A percentile compares a stretch with the other conserved stretches of the same genome.
Evolutionary conservation across 805 yeast species (phyloP).

Genomic region (Yamadazyma kitorensis): DNA sequence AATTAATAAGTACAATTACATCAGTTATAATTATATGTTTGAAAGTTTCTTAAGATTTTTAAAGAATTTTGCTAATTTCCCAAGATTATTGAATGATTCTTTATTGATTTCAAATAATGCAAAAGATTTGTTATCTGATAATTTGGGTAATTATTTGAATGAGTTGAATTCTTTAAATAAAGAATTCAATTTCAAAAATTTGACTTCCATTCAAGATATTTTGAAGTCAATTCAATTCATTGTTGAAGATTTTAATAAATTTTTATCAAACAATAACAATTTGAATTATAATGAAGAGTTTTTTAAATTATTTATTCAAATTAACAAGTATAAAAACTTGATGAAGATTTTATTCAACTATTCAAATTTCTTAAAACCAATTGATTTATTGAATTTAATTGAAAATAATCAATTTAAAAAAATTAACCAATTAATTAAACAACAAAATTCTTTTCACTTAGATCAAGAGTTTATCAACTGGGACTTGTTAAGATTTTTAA

Average conservation of each 20-base stretch:
- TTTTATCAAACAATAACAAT: slow-evolving; percentile 12
- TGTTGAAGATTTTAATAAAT: slow-evolving; percentile 17
- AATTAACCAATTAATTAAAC: background rate
- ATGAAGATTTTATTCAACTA: slow-evolving; percentile 15
- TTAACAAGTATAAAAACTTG: slow-evolving; percentile 23
- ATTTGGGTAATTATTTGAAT: slow-evolving; percentile 10
- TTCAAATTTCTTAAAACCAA: slow-evolving; percentile 4
- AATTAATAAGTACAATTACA: slow-evolving; percentile 15
- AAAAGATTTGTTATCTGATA: slow-evolving; percentile 8
- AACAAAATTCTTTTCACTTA: background rate
- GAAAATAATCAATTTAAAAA: slow-evolving; percentile 3
- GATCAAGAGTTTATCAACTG: background rate
- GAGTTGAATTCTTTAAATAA: slow-evolving; percentile 20
- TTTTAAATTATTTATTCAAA: slow-evolving; percentile 21
- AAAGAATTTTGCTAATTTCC: slow-evolving; percentile 16
- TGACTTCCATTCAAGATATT: slow-evolving; percentile 15
- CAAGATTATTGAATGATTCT: slow-evolving; percentile 17
- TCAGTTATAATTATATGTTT: slow-evolving; percentile 21
- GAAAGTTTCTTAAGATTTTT: slow-evolving; percentile 16
- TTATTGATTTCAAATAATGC: slow-evolving; percentile 12
- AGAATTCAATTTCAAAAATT: slow-evolving; percentile 19
- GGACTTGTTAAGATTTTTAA: slow-evolving; percentile 5
- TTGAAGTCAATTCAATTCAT: slow-evolving; percentile 15
- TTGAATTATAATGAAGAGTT: slow-evolving; percentile 13
- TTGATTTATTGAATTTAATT: slow-evolving; percentile 5